Base-by-base conservation (phyloP, 768 basidiomycete species). In the Gyrodon lividus region DNA sequence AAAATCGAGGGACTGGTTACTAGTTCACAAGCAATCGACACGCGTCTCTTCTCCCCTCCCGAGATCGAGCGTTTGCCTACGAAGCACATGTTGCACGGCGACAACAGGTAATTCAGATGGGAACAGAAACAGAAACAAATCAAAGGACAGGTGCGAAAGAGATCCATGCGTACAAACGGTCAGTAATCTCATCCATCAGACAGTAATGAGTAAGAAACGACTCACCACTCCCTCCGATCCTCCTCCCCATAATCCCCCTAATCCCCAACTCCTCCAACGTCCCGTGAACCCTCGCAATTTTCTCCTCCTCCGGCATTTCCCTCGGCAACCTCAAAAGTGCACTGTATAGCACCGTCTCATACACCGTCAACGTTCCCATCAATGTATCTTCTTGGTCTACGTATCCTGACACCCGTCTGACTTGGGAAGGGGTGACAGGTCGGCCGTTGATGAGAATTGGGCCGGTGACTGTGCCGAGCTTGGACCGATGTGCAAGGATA, bases 321-420 rank as follows among this genome's bases (percentile, higher is more conserved):
- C 94, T 73, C 13, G 97, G 97, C 23, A 99, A 69, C 57, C 97
- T 73, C 61, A 99, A 68, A 42, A 98, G 66, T 12, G 97, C 97
- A 46, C 91, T 94, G 65, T 97, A 97, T 47, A 98, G 68, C 16
- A 99, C 87, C 0, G 95, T 98, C 76, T 99, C 97, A 68, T 98
- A 98, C 19, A 98, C 97, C 3, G 96, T 99, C 71, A 98, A 74
- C 7, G 96, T 98, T 63, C 87, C 83, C 89, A 99, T 96, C 56
- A 99, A 72, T 9, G 93, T 97, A 68, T 99, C 97, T 69, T 98
- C 97, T 70, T 99, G 97, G 65, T 99, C 96, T 39, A 99, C 97
- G 58, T 90, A 99, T 26, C 97, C 97, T 57, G 88, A 84, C 5
- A 98, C 87, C 31, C 84, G 82, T 66, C 84, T 86, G 75, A 92